Conservation (phyloP, 768 basidiomycete species). For the Tulasnella sp. region DNA sequence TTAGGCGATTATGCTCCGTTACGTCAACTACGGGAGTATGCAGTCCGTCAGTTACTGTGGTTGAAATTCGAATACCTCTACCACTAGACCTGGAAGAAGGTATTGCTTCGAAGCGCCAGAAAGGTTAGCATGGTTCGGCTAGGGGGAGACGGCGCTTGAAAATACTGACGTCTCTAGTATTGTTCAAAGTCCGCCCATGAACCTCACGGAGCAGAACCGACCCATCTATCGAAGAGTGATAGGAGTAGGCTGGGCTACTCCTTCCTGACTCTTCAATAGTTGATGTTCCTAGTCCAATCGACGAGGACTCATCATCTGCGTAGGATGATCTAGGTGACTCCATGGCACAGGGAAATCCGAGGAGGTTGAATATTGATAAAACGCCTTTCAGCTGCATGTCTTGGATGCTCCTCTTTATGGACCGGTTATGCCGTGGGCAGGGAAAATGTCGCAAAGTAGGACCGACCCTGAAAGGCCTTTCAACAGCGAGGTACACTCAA, state of each 20-base stretch:
- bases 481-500: background rate
- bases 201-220: constrained; percentile 17
- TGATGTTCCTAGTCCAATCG: background rate
- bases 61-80: background rate
- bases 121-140: background rate
- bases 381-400: background rate
- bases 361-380: background rate
- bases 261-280: background rate
- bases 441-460: background rate
- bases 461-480: background rate
- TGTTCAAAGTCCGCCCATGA: constrained; percentile 21
- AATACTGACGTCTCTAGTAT: constrained; percentile 23
- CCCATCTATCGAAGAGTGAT: constrained; percentile 19
- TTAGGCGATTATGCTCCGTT: constrained; percentile 3
- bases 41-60: background rate
- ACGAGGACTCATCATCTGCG: background rate
- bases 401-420: background rate
- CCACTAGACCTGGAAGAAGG: background rate
- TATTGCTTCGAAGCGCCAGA: background rate
- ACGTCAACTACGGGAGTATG: background rate
- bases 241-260: constrained; percentile 16
- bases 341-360: background rate
- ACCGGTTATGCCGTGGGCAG: background rate
- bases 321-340: background rate
- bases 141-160: background rate